These are phyloP conservation scores for Neonectria magnoliae DNA, from an alignment of 2,329 filamentous ascomycete species.

Conservation along the genomic window DNA sequence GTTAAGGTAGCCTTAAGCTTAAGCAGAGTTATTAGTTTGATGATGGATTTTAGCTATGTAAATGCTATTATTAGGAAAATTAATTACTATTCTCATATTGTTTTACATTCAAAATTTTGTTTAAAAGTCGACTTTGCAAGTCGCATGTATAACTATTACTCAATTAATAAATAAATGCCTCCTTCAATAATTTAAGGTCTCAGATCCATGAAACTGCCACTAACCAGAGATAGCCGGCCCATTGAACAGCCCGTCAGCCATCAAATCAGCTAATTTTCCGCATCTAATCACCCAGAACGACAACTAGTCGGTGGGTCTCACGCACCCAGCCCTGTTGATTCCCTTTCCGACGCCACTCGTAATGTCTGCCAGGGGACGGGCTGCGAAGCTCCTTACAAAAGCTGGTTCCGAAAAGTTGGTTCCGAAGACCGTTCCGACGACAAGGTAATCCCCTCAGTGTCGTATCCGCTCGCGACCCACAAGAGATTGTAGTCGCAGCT, in stretches of 20 bases:
- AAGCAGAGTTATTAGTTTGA: too few species aligned
- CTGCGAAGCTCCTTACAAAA: neutral
- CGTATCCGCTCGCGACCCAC: constrained; percentile 5
- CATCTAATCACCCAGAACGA: neutral
- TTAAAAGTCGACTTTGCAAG: too few species aligned
- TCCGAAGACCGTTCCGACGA: constrained; percentile 16
- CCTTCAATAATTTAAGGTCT: neutral
- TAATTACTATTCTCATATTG: too few species aligned
- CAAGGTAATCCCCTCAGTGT: neutral
- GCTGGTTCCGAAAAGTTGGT: constrained; percentile 5
- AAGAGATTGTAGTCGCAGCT: neutral
- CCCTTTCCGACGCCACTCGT: neutral
- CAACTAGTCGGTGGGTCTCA: neutral
- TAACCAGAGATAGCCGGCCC: neutral
- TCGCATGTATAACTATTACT: too few species aligned
- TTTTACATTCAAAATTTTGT: too few species aligned
- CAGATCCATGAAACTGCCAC: neutral
- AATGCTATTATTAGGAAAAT: too few species aligned
- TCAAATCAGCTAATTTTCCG: constrained; percentile 6
- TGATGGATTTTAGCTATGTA: too few species aligned
- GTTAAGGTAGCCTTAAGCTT: too few species aligned
- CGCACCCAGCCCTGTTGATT: neutral
- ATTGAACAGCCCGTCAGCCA: neutral
- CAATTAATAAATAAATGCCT: too few species aligned
- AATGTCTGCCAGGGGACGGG: too few species aligned